phyloP scores from a whole-genome alignment of 2,329 filamentous ascomycete species.

The Curvularia verruculosa region DNA sequence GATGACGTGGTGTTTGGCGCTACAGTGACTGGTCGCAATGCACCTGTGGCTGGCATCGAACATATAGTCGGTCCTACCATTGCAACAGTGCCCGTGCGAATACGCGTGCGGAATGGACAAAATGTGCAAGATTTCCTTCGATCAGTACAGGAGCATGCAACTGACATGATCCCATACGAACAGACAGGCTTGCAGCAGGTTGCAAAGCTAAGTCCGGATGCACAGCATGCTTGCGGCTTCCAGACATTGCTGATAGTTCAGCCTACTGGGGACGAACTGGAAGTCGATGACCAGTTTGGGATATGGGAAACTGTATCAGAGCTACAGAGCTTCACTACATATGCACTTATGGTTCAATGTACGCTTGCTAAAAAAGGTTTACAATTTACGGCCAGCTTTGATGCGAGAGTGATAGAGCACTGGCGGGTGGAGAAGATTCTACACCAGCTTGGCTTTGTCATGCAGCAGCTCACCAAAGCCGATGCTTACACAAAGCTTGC shows the following conservation, averaged over 20 bases:
- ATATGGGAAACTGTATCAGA: slow-evolving; percentile 10
- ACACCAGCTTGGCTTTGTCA: slow-evolving; percentile 20
- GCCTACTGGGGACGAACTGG: slow-evolving; percentile 7
- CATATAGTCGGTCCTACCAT: slow-evolving; percentile 52
- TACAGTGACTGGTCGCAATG: background rate
- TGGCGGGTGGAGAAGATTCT: slow-evolving; percentile 13
- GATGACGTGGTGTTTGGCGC: slow-evolving; percentile 5
- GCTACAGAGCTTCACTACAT: slow-evolving; percentile 13
- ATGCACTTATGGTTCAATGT: background rate
- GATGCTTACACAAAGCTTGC: background rate
- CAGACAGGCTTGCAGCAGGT: slow-evolving; percentile 45
- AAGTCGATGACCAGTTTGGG: background rate
- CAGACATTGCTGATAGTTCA: slow-evolving; percentile 61
- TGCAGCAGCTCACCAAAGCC: slow-evolving; percentile 16
- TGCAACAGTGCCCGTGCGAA: slow-evolving; percentile 45
- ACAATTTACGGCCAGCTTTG: slow-evolving; percentile 22
- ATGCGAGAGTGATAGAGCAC: slow-evolving; percentile 14
- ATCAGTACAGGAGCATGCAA: slow-evolving; percentile 20
- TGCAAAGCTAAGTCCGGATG: background rate
- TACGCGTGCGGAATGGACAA: slow-evolving; percentile 17
- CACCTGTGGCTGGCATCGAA: background rate
- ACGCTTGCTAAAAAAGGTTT: slow-evolving; percentile 11
- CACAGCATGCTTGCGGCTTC: slow-evolving; percentile 46
- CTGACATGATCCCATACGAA: slow-evolving; percentile 36
- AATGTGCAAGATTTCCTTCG: slow-evolving; percentile 20